Conservation (phyloP, 129 eudicot genomes). For the Scalesia atractyloides region DNA sequence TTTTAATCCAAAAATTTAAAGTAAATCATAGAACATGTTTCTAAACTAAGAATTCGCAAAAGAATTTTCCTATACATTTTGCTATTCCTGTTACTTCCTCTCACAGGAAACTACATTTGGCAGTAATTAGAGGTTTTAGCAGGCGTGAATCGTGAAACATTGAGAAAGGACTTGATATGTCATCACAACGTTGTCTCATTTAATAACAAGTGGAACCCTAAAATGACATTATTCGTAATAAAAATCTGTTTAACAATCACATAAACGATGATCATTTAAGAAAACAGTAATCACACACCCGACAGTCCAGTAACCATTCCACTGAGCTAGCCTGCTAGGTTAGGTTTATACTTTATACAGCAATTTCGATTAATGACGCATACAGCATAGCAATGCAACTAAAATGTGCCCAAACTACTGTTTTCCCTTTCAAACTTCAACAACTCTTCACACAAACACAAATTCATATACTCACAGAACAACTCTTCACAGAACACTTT, state of each 20-base stretch:
- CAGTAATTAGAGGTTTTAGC: background rate
- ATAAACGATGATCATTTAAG: background rate
- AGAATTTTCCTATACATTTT: background rate
- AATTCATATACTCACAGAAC: background rate
- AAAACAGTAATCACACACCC: background rate
- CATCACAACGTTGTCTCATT: background rate
- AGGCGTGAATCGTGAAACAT: background rate
- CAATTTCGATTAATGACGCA: background rate
- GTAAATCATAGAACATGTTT: background rate
- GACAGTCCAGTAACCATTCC: slow-evolving; percentile 11
- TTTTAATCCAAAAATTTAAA: background rate
- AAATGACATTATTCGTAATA: slow-evolving; percentile 1
- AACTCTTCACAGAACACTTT: too few species aligned
- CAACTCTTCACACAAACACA: background rate
- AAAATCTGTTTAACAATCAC: background rate
- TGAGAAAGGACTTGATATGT: background rate
- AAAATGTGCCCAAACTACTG: slow-evolving; percentile 6
- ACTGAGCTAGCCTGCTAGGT: background rate
- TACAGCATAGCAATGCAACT: slow-evolving; percentile 19
- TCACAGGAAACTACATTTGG: slow-evolving; percentile 6
- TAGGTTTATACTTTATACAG: background rate
- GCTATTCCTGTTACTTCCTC: slow-evolving; percentile 8
- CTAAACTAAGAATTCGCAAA: background rate
- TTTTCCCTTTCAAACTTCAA: background rate
- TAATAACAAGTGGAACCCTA: background rate